Evolutionary conservation across 2,329 filamentous ascomycete species (phyloP).

Genomic region (Aspergillus felis): DNA sequence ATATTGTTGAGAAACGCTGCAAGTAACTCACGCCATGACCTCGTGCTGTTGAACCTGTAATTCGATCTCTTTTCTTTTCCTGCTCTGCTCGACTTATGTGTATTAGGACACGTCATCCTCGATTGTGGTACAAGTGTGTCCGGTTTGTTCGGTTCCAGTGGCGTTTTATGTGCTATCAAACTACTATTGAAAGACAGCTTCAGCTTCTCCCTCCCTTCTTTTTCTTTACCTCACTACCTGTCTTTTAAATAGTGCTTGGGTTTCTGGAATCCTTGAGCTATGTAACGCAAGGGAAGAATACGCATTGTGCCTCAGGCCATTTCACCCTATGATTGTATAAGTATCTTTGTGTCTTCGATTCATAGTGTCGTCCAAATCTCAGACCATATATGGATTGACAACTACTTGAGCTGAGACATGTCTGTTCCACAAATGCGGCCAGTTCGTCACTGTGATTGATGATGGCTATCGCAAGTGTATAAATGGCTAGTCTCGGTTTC

Average conservation of each 20-base stretch:
- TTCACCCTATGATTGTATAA: background rate
- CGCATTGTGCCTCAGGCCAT: background rate
- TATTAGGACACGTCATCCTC: background rate
- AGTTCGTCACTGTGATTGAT: background rate
- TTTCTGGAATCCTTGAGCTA: background rate
- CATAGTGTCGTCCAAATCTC: background rate
- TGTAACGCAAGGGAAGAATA: background rate
- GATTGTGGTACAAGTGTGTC: background rate
- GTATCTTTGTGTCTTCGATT: background rate
- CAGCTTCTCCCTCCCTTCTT: background rate
- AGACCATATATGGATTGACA: background rate
- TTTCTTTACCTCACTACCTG: too few relatives aligned
- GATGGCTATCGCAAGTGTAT: background rate
- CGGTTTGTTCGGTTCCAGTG: background rate
- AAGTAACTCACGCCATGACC: constrained; percentile 54
- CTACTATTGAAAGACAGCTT: background rate
- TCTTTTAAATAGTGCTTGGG: background rate
- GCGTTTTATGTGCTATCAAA: background rate
- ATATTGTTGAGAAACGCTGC: constrained; percentile 93
- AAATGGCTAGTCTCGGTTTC: background rate
- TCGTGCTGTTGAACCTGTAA: background rate
- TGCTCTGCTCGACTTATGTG: background rate
- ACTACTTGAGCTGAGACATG: background rate
- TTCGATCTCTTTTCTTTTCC: constrained; percentile 1
- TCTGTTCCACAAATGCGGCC: background rate